Base-by-base conservation (phyloP, 495 filamentous ascomycete species). In the Pseudevernia furfuracea region DNA sequence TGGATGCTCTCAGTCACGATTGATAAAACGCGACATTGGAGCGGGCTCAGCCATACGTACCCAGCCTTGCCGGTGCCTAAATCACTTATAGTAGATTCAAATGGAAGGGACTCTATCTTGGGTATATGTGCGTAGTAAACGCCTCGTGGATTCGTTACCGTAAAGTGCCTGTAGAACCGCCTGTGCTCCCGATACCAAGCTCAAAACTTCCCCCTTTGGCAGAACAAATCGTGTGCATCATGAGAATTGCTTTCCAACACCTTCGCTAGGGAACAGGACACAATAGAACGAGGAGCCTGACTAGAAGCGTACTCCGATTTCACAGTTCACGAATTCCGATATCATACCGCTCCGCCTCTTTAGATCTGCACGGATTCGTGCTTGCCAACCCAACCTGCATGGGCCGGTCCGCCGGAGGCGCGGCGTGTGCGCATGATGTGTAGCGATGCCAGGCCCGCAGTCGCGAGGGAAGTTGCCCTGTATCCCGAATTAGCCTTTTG, bases 391-490 rank as follows among this genome's bases (percentile, higher is more conserved):
- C 64, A 62, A 38, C 15, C 28, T 3, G 23, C 32, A 21, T 67
- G 65, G 23, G 58, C 57, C 58, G 61, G 63, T 53, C 43, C n/a
- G 2, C 49, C 37, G 28, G 46, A 14, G 5, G 15, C 43, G 25
- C 67, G 62, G 23, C 72, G 65, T 0, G 74, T 74, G 1, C 73
- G 68, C 17, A 71, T 48, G 46, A 78, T 67, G 53, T 75, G 73
- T 4, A 80, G 60, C 25, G 71, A 69, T 1, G 78, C 76, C 28
- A 80, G 66, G n/a, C 72, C 70, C 3, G 77, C 75, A 4, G 84
- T 84, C 41, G 74, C 75, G 0, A 77, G 69, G 65, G 84, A 87
- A 11, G 81, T 71, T 6, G 77, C 70, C 81, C 84, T 87, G 44
- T 52, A 4, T 7, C 23, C 14, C 0, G 44, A 28, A 28, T 30